Conservation (phyloP, 169 alveolate species). For the Toxoplasma gondii region DNA sequence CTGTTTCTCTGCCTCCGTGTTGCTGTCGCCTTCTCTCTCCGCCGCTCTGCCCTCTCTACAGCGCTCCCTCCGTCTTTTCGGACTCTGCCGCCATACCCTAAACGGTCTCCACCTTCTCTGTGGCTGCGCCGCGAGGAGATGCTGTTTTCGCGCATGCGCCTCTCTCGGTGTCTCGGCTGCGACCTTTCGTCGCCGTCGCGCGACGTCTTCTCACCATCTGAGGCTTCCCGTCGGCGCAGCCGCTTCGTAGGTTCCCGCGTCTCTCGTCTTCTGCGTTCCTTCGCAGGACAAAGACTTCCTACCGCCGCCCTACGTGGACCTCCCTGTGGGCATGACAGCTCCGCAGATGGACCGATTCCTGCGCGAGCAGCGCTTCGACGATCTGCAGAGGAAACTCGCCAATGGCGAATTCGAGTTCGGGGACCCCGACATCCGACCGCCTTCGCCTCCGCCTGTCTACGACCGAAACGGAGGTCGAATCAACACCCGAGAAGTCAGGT, state of each 20-base stretch:
- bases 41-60: too few relatives aligned
- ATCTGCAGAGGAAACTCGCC: constrained; percentile 81
- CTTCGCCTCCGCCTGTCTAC: constrained; percentile 92
- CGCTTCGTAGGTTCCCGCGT: neutral
- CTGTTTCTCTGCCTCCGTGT: neutral
- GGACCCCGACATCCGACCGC: constrained; percentile 91
- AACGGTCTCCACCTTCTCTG: too few relatives aligned
- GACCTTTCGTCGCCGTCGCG: neutral
- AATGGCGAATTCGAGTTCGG: constrained; percentile 80
- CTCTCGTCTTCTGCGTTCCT: neutral
- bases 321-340: constrained; percentile 90
- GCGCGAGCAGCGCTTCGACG: constrained; percentile 91
- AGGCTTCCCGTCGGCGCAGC: neutral
- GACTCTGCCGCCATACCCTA: too few relatives aligned
- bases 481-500: constrained; percentile 88
- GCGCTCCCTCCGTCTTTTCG: too few relatives aligned
- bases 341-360: constrained; percentile 89
- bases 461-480: constrained; percentile 89
- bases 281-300: constrained; percentile 77
- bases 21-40: neutral
- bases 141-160: too few relatives aligned
- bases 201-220: neutral
- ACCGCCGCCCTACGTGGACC: constrained; percentile 91
- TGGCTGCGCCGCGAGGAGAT: too few relatives aligned
- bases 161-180: neutral